Percentiles rank a stretch among this genome's conserved stretches.
phyloP scores from a whole-genome alignment of 768 basidiomycete genomes.

The Collybia sordida region DNA sequence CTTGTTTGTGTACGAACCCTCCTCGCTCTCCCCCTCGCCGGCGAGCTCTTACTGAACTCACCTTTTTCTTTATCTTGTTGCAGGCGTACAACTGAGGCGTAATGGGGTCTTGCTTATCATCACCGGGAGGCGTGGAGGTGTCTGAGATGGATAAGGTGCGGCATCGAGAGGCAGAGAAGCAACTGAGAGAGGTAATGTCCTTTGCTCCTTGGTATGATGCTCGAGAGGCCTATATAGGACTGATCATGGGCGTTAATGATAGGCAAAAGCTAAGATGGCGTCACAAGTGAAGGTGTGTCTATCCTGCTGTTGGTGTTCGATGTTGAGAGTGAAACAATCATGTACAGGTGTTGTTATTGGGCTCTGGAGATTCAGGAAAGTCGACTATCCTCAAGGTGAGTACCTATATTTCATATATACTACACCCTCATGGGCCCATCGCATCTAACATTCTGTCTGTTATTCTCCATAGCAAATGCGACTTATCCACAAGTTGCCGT shows the following conservation, averaged over 20 bases:
- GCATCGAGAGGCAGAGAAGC: constrained; percentile 74
- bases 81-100: not conserved
- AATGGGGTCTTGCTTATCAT: constrained; percentile 84
- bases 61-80: no score
- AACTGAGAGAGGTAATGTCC: constrained; percentile 68
- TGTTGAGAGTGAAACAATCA: not conserved
- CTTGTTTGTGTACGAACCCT: no score
- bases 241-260: constrained; percentile 7
- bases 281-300: constrained; percentile 70
- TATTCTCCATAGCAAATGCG: constrained; percentile 80
- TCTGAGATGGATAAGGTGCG: constrained; percentile 66
- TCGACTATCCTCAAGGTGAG: constrained; percentile 85
- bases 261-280: constrained; percentile 76
- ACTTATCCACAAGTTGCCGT: constrained; percentile 86
- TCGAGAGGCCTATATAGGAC: not conserved
- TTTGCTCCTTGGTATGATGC: not conserved
- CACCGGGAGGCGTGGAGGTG: constrained; percentile 52
- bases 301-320: not conserved
- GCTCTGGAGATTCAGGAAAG: constrained; percentile 93
- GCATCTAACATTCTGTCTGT: not conserved
- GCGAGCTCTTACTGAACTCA: no score
- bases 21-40: no score
- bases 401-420: not conserved
- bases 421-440: not conserved
- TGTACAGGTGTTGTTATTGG: constrained; percentile 77